Base-by-base conservation (phyloP, 2,329 filamentous ascomycete genomes). In the Neodidymelliopsis sp. region DNA sequence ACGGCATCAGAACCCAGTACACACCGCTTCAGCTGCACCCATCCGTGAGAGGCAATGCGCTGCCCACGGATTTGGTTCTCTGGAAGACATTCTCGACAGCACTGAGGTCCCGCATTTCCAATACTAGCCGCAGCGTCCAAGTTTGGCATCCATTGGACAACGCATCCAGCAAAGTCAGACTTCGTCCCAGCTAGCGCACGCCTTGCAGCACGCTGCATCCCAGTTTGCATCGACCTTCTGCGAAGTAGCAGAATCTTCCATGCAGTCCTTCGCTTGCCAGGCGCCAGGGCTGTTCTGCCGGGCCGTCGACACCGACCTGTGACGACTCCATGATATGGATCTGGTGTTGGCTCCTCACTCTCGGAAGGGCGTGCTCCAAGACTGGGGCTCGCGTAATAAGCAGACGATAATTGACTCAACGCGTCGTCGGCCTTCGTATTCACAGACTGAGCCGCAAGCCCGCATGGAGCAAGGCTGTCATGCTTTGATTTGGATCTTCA, bases 21-120 rank as follows among this genome's bases (percentile, higher is more conserved):
- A 62, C 65, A 69, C 67, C 66, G 63, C 67, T 67, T 43, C 53
- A 57, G 47, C 56, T 62, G 59, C 55, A 58, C 50, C 33, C 47
- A 54, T 16, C 57, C 54, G 51, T 35, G 51, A 59, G 35, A 54
- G 46, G 50, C 43, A 50, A 45, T 50, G 11, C 25, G 35, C 37
- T 35, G 48, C 47, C 65, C 65, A 57, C 56, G 58, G 53, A 50
- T 47, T 43, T 53, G 66, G 61, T 40, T 54, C 34, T 56, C 30
- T 36, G 33, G 40, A 30, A 44, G 35, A 40, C 29, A 10, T 10
- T 50, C 16, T 36, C n/a, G 50, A 36, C 40, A 18, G 18, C 24
- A 45, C n/a, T 31, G 35, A 45, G 46, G 39, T 54, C 41, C 55
- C 48, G 44, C 45, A 51, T 29, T 48, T 57, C 58, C 47, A 40